Conservation (phyloP, 768 basidiomycete genomes). For the Russula virescens region DNA sequence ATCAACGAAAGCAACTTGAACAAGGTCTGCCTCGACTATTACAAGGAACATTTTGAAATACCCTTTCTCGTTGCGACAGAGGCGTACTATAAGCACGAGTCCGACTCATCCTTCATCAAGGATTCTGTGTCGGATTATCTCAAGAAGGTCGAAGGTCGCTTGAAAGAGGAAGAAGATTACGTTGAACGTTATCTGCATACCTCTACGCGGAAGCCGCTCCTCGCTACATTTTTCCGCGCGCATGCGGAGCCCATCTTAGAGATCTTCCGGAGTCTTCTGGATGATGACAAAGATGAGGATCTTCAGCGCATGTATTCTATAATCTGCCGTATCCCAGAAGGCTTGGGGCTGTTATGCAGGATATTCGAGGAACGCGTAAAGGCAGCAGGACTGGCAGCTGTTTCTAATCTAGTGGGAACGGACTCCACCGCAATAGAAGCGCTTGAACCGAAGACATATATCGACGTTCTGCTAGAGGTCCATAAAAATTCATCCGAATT, state of each 20-base stretch:
- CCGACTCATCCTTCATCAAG: constrained; percentile 80
- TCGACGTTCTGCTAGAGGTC: constrained; percentile 87
- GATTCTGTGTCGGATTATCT: constrained; percentile 92
- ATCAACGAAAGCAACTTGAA: constrained; percentile 89
- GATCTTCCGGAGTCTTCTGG: constrained; percentile 83
- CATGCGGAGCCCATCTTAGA: constrained; percentile 86
- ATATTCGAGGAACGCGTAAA: constrained; percentile 96
- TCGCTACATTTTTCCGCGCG: constrained; percentile 81
- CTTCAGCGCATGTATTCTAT: constrained; percentile 92
- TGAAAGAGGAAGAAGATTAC: constrained; percentile 91
- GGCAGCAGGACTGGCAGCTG: constrained; percentile 66
- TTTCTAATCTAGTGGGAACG: constrained; percentile 53
- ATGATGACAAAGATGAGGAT: constrained; percentile 92
- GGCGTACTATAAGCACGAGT: constrained; percentile 88
- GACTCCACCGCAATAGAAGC: constrained; percentile 51
- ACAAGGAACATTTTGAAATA: constrained; percentile 83
- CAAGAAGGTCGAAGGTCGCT: constrained; percentile 87
- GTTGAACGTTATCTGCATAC: constrained; percentile 92
- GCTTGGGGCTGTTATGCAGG: constrained; percentile 85
- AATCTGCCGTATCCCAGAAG: constrained; percentile 82
- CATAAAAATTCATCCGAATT: constrained; percentile 89
- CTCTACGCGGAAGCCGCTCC: constrained; percentile 74
- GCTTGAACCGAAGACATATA: constrained; percentile 89
- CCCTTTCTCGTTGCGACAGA: constrained; percentile 89
- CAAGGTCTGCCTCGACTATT: constrained; percentile 79